Conservation (phyloP, 306 rosid species). For the Ammopiptanthus mongolicus region DNA sequence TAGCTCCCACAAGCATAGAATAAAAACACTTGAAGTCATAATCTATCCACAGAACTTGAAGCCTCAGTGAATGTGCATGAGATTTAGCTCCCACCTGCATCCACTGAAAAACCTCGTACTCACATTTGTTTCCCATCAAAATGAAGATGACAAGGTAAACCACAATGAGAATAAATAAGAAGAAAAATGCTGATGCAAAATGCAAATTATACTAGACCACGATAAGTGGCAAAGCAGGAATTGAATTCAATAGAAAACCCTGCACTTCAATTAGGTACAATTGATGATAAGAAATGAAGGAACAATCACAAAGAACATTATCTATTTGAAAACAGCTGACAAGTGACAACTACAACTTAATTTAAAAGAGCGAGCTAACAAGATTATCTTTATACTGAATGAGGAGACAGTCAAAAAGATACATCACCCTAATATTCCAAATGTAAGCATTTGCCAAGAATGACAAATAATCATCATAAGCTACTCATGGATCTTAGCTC, state of each 20-base stretch:
- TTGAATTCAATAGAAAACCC: not conserved
- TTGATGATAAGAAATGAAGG: not conserved
- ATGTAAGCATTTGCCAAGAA: not conserved
- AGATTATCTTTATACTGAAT: not conserved
- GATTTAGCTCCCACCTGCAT: conserved; percentile 72
- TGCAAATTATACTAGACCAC: not conserved
- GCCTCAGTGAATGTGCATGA: conserved; percentile 12
- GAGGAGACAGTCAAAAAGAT: not conserved
- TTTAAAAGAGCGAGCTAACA: not conserved
- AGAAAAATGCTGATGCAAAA: not conserved
- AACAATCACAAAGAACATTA: not conserved
- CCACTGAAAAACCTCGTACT: conserved; percentile 50
- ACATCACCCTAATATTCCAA: not conserved
- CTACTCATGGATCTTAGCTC: not conserved
- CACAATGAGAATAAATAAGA: not conserved
- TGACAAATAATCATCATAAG: not conserved
- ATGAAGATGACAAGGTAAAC: conserved; percentile 20
- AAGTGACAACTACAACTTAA: not conserved
- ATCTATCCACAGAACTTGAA: conserved; percentile 5
- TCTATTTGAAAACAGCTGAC: not conserved
- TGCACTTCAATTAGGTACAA: not conserved
- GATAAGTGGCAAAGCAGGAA: not conserved
- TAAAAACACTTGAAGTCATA: conserved; percentile 22
- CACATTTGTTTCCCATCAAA: conserved; percentile 24
- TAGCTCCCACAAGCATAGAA: conserved; percentile 47